Evolutionary conservation across 164 flowering plant genomes (phyloP), one percentile per base, ranked within the genome.

Genomic region (Aristolochia contorta): DNA sequence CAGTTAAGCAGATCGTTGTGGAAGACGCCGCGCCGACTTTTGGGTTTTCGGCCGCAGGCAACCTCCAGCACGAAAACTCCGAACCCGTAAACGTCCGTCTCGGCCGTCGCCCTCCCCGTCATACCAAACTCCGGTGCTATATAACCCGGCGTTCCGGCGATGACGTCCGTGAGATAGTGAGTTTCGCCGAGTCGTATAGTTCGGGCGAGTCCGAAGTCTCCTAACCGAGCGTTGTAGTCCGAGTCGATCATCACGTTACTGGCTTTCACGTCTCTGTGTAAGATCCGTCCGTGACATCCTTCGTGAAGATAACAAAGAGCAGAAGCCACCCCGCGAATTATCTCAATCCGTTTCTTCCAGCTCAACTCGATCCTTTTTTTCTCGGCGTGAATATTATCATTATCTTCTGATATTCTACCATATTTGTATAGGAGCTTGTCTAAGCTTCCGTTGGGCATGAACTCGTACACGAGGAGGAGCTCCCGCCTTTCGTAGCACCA

Each of bases 361-460:
- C 59, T 57, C 46, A 82, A 27, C 30, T 27, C 30, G 2, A 2
- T 27, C 30, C 30, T 27, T n/a, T n/a, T n/a, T n/a, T n/a, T n/a
- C n/a, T n/a, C n/a, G n/a, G n/a, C n/a, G n/a, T n/a, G n/a, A n/a
- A n/a, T n/a, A n/a, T n/a, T 5, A 27, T 49, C 13, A 20, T 33
- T 5, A 46, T 68, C 10, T 51, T 49, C 13, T 13, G 23, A 10
- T n/a, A n/a, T n/a, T 6, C 53, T 67, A 6, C 54, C 64, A 4
- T 69, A 68, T 7, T n/a, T 6, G 56, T 64, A 82, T 46, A 86
- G 61, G 73, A 48, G 69, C 62, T 70, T 74, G 49, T 86, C 94
- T 13, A 86, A 62, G 77, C 90, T 84, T 1, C 86, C 82, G 51
- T 78, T 72, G 0, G 86, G 84, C 84, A 81, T 77, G 80, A 45